A percentile compares a stretch with the other conserved stretches of the same genome.
Evolutionary conservation across 176 grass and related monocot species (phyloP).

Genomic region (Alopecurus myosuroides): DNA sequence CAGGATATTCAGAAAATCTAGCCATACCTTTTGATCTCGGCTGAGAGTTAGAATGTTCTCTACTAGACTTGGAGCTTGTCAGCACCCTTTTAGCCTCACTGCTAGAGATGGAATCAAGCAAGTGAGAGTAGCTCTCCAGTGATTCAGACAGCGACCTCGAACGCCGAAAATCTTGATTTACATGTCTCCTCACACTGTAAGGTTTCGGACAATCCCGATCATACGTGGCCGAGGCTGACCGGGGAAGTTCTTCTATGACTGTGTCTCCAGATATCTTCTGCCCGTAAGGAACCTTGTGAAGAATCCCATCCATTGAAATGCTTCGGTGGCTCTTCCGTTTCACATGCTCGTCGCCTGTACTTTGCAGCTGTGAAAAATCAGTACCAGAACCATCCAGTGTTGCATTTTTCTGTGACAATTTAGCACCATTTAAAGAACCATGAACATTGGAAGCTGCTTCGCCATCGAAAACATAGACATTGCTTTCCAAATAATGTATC

Average conservation of each 20-base stretch:
- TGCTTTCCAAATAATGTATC: constrained; percentile 78
- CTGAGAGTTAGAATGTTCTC: constrained; percentile 29
- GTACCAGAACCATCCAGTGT: background rate
- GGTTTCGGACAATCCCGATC: constrained; percentile 38
- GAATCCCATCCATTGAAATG: constrained; percentile 86
- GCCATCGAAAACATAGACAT: constrained; percentile 62
- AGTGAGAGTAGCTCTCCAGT: constrained; percentile 63
- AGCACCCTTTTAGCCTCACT: constrained; percentile 40
- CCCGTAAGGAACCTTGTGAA: constrained; percentile 93
- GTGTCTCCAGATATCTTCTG: constrained; percentile 41
- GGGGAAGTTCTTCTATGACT: constrained; percentile 33
- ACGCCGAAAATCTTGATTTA: constrained; percentile 45
- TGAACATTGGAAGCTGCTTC: constrained; percentile 9
- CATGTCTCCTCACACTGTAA: constrained; percentile 29
- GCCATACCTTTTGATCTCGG: constrained; percentile 17
- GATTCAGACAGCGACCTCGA: constrained; percentile 79
- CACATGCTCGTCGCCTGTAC: background rate
- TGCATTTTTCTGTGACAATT: background rate
- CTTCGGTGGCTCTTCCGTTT: constrained; percentile 61
- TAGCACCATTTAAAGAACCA: constrained; percentile 9
- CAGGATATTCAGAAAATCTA: constrained; percentile 25
- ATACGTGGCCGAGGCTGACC: constrained; percentile 66
- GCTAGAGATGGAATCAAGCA: constrained; percentile 63
- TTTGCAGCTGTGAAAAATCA: constrained; percentile 7
- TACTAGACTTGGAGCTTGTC: constrained; percentile 37